A percentile compares a stretch with the other conserved stretches of the same genome.
phyloP scores from a whole-genome alignment of 129 eudicot genomes.

The Kitagawia praeruptora region DNA sequence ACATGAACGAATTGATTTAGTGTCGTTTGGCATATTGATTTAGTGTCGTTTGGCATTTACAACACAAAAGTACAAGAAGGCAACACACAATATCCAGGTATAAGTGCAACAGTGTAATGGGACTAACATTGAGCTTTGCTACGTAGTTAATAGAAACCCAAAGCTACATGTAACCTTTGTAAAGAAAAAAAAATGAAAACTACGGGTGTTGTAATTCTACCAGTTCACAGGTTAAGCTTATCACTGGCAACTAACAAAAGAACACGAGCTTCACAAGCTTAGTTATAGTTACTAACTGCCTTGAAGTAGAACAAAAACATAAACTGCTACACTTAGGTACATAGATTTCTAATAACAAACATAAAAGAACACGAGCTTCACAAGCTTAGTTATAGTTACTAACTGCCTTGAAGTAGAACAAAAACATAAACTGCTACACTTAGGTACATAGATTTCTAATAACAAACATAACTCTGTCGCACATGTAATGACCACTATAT shows the following conservation, averaged over 20 bases:
- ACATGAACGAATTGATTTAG: background rate
- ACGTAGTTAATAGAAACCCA: background rate
- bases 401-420: background rate
- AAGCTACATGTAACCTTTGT: background rate
- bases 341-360: background rate
- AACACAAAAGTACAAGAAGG: background rate
- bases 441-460: background rate
- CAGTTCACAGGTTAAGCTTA: background rate
- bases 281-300: background rate
- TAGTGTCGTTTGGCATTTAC: background rate
- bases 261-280: background rate
- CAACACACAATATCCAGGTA: background rate
- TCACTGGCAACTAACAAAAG: background rate
- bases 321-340: background rate
- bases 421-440: background rate
- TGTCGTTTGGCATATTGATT: too few relatives aligned
- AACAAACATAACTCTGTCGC: background rate
- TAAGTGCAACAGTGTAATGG: background rate
- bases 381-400: background rate
- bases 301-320: background rate
- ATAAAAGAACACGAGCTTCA: background rate
- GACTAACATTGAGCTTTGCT: background rate
- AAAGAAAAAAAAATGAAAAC: background rate
- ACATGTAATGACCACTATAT: background rate
- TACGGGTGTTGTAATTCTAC: background rate